Evolutionary conservation across 2,329 filamentous ascomycete genomes (phyloP), one percentile per base, ranked within the genome.

Genomic region (Hypoxylon rubiginosum): DNA sequence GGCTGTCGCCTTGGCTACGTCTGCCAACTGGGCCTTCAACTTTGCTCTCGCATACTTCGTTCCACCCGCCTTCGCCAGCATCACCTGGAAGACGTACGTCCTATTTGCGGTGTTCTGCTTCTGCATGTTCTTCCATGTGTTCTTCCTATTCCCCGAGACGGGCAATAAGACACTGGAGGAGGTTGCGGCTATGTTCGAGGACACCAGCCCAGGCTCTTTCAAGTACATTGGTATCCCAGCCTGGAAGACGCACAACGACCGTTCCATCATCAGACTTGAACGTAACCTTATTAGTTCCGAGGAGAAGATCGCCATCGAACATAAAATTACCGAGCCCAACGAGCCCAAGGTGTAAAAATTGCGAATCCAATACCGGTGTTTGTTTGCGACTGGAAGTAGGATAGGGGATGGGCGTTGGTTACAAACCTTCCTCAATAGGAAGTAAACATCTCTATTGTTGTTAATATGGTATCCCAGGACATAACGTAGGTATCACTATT

Each of bases 91-190:
- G 74, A 82, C 82, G 0, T 87, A 86, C 70, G 79, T 85, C 58
- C 72, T 86, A 17, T 86, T 86, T 59, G 84, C 80, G 41, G 78
- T 85, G n/a, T 85, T 86, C 74, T 84, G 83, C 69, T 78, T 79
- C n/a, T 70, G 76, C 39, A 84, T 84, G 76, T 83, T 84, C 59
- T 71, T 83, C 56, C 84, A 86, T 69, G 81, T 83, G 28, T 83
- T 84, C 73, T 87, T 88, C 69, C 71, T 83, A 52, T 88, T 88
- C 77, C 86, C 86, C 0, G 86, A 88, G 75, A 88, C 85, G 0
- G 80, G 81, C 24, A 83, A 84, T 56, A 86, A 86, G 78, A 83
- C 83, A 0, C 79, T 88, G 1, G 85, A 88, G 67, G 85, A 87
- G 67, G 82, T 85, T 1, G 82, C 84, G 52, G 76, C 77, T 43